Evolutionary conservation across 345 rosid species (phyloP).

Genomic region (Arabidopsis arenosa): DNA sequence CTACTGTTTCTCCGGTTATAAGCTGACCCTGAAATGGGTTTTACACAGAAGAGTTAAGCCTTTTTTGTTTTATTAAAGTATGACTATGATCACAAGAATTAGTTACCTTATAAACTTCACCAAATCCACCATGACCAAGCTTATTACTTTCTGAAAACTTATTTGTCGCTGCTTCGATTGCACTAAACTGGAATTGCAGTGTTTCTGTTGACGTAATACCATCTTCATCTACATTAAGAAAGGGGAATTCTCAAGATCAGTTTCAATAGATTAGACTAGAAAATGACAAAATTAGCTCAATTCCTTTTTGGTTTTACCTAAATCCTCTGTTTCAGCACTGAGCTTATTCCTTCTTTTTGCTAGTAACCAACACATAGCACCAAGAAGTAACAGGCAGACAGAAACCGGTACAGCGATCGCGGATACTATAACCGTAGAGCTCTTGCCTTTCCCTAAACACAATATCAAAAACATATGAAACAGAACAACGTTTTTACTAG

Average conservation of each 20-base stretch:
- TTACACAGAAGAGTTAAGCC: slow-evolving; percentile 1
- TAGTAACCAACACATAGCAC: slow-evolving; percentile 40
- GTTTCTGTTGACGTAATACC: slow-evolving; percentile 50
- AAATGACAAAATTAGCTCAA: not conserved
- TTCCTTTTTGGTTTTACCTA: slow-evolving; percentile 38
- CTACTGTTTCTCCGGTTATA: slow-evolving; percentile 48
- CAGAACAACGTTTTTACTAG: not conserved
- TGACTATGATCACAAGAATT: not conserved
- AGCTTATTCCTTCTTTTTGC: slow-evolving; percentile 45
- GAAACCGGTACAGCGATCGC: slow-evolving; percentile 47
- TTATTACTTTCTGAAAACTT: slow-evolving; percentile 59
- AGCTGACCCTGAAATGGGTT: slow-evolving; percentile 40
- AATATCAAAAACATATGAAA: slow-evolving; percentile 10
- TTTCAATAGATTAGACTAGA: not conserved
- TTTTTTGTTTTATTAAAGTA: not conserved
- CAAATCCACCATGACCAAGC: slow-evolving; percentile 78
- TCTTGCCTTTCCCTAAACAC: slow-evolving; percentile 45
- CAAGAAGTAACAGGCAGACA: slow-evolving; percentile 41
- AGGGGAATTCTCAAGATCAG: not conserved
- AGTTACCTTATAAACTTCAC: slow-evolving; percentile 67
- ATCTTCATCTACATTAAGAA: slow-evolving; percentile 40
- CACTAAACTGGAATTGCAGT: slow-evolving; percentile 49
- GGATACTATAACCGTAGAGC: slow-evolving; percentile 30
- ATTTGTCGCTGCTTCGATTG: slow-evolving; percentile 54
- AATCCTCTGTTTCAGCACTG: slow-evolving; percentile 34